Evolutionary conservation across 2,329 filamentous ascomycete species (phyloP), one percentile per base, ranked within the genome.

Genomic region (Penicillium brasilianum): DNA sequence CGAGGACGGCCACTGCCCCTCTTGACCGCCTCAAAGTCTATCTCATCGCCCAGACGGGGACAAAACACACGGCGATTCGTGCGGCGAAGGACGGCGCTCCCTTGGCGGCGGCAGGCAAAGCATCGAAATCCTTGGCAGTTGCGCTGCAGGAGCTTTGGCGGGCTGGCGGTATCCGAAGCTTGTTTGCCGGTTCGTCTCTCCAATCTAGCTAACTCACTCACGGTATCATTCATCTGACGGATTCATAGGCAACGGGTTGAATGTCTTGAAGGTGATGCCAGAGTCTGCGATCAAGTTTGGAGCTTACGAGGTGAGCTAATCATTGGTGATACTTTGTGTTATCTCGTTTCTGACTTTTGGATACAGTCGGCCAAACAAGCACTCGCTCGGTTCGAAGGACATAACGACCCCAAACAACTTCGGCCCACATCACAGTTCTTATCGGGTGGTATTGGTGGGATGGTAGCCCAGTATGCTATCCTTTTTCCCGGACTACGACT

Each of bases 281-380:
- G 95, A 99, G 80, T 97, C 94, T 30, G 94, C 95, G 28, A 97
- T 99, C 74, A 96, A 97, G 78, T 99, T 99, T 76, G 95, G 95
- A 62, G 94, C 93, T 20, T 99, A 97, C 74, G 95, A 99, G 81
- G 86, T 86, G 75, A 70, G 78, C 61, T 63, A 8, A 36, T 25
- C 7, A 1, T 5, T 39, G 34, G 13, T 53, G 13, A 53, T 22
- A 6, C 11, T 11, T 3, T 56, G 25, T 28, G 25, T 18, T 10
- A 25, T 36, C 5, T 13, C 18, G 20, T 37, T 28, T 54, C 66
- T 74, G 52, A 76, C 56, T 4, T 6, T 41, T 22, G 22, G 55
- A 44, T 28, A 2, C 55, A 88, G 86, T 93, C 92, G 55, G 90
- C 93, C 9, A 99, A 98, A 82, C 88, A 92, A 64, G 87, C 90